These are phyloP conservation scores for Chionographis japonica DNA, from an alignment of 106 monocot genomes.

Conservation along the genomic window DNA sequence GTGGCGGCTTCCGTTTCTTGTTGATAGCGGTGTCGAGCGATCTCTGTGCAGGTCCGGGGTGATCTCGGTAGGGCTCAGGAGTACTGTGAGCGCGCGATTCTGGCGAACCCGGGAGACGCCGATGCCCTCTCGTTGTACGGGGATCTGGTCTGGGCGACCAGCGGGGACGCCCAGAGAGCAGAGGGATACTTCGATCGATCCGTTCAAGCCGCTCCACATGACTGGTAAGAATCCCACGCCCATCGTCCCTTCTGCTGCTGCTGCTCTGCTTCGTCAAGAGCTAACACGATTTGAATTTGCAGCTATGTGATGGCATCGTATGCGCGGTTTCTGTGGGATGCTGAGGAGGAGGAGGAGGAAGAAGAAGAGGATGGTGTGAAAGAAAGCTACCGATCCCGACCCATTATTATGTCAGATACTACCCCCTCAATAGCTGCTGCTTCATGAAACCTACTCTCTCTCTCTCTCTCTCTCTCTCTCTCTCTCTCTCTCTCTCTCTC, in stretches of 20 bases:
- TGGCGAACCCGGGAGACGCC: constrained; percentile 21
- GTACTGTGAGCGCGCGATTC: constrained; percentile 27
- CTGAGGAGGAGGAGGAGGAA: constrained; percentile 6
- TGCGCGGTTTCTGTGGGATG: constrained; percentile 12
- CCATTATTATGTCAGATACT: neutral
- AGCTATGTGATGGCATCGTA: constrained; percentile 13
- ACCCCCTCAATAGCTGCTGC: neutral
- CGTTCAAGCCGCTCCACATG: constrained; percentile 20
- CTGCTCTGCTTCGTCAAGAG: too few relatives aligned
- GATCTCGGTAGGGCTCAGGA: constrained; percentile 23
- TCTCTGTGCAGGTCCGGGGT: constrained; percentile 14
- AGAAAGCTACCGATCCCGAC: neutral
- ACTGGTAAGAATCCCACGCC: constrained; percentile 14
- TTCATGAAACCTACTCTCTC: neutral
- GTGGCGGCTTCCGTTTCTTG: too few relatives aligned
- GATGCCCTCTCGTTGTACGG: constrained; percentile 28
- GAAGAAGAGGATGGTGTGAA: neutral
- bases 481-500: too few relatives aligned
- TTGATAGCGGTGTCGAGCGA: too few relatives aligned
- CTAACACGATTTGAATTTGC: neutral
- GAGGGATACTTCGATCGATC: constrained; percentile 19
- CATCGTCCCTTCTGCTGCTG: too few relatives aligned
- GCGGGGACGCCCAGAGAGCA: constrained; percentile 23
- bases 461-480: too few relatives aligned
- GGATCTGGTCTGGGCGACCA: constrained; percentile 22